phyloP scores from a whole-genome alignment of 495 filamentous ascomycete genomes.

The Tuber indicum region DNA sequence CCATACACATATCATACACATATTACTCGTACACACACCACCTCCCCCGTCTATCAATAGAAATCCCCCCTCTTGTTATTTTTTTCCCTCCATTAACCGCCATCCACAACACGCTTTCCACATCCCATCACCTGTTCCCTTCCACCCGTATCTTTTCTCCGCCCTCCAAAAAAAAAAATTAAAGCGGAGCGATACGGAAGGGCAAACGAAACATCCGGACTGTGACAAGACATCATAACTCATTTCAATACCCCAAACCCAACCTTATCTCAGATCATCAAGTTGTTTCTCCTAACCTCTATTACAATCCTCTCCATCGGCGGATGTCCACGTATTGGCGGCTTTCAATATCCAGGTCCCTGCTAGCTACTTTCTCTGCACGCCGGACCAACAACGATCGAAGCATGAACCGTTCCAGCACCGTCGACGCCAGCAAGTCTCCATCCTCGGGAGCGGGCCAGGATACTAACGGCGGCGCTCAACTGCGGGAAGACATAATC shows the following conservation, averaged over 20 bases:
- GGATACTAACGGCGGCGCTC: constrained; percentile 4
- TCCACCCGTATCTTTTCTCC: not conserved
- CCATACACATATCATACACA: not conserved
- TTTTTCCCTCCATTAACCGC: not conserved
- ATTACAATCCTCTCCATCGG: constrained; percentile 18
- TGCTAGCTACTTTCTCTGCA: not conserved
- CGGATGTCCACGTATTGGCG: constrained; percentile 31
- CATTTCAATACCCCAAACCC: constrained; percentile 1
- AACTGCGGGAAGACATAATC: constrained; percentile 23
- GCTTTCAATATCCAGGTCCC: constrained; percentile 13
- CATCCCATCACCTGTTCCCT: not conserved
- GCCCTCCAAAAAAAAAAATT: not conserved
- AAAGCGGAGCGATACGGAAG: not conserved
- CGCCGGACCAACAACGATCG: not conserved
- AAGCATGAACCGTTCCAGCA: constrained; percentile 8
- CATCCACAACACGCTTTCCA: not conserved
- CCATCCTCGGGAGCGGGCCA: constrained; percentile 21
- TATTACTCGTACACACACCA: constrained; percentile 1
- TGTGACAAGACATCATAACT: not conserved
- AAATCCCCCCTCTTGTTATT: not conserved
- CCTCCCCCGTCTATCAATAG: not conserved
- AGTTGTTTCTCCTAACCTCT: not conserved
- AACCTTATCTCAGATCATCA: not conserved
- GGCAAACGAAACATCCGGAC: not conserved
- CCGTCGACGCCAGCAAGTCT: constrained; percentile 22